phyloP scores from a whole-genome alignment of 1,284 basidiomycete genomes.

The Clitocybe nebularis region DNA sequence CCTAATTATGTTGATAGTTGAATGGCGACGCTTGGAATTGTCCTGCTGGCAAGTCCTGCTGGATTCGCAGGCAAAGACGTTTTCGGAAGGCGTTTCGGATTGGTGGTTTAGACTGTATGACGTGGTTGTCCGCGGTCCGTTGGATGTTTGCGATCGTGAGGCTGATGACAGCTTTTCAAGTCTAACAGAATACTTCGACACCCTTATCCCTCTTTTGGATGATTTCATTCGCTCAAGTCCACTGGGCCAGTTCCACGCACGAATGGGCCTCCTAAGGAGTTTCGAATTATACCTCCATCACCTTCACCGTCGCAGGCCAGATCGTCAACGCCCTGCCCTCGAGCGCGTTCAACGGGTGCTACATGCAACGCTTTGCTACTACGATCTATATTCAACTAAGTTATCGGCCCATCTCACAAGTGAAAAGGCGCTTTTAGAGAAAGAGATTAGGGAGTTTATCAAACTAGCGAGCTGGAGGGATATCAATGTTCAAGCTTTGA shows the following conservation, averaged over 20 bases:
- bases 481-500: constrained; percentile 91
- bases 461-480: constrained; percentile 99
- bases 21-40: constrained; percentile 90
- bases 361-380: constrained; percentile 66
- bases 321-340: constrained; percentile 29
- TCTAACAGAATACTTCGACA: constrained; percentile 56
- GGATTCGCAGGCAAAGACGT: constrained; percentile 63
- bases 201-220: constrained; percentile 78
- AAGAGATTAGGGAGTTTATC: constrained; percentile 82
- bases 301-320: constrained; percentile 27
- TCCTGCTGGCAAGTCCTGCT: constrained; percentile 85
- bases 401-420: constrained; percentile 51
- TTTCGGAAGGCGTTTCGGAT: constrained; percentile 61
- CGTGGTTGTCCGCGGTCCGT: constrained; percentile 63
- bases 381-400: constrained; percentile 54
- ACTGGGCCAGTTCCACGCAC: constrained; percentile 76
- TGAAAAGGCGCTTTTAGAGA: constrained; percentile 70
- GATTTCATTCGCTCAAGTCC: constrained; percentile 78
- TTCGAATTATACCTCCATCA: constrained; percentile 55
- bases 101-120: constrained; percentile 97
- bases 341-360: constrained; percentile 60
- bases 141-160: constrained; percentile 43
- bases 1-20: constrained; percentile 76
- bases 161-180: constrained; percentile 23
- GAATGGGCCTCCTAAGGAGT: constrained; percentile 69